Conservation (phyloP, 2,329 filamentous ascomycete species). For the Colletotrichum falcatum region DNA sequence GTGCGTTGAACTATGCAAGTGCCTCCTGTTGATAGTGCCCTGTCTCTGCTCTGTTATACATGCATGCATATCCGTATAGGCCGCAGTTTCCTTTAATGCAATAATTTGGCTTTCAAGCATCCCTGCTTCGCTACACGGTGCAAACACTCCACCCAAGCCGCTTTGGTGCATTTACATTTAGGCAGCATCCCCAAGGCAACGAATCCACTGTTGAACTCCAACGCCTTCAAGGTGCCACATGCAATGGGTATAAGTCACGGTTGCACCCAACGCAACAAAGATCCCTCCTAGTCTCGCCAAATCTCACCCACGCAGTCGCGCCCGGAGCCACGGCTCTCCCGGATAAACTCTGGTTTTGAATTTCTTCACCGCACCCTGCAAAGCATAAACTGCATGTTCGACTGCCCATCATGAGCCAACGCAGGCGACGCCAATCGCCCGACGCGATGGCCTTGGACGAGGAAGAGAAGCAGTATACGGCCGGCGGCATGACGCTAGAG, state of each 20-base stretch:
- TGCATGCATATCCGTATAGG: too few species aligned
- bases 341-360: too few species aligned
- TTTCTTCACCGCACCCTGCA: not conserved
- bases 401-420: conserved; percentile 50
- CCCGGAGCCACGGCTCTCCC: too few species aligned
- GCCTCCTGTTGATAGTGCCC: not conserved
- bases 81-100: not conserved
- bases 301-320: not conserved
- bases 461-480: conserved; percentile 64
- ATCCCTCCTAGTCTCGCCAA: too few species aligned
- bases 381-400: not conserved
- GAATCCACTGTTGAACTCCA: conserved; percentile 16
- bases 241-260: conserved; percentile 25
- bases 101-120: not conserved
- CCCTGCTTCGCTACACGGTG: not conserved
- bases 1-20: not conserved
- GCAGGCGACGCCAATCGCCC: conserved; percentile 45
- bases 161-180: conserved; percentile 15
- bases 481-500: conserved; percentile 52
- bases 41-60: not conserved
- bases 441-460: conserved; percentile 60
- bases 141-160: not conserved
- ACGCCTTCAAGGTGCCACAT: conserved; percentile 5
- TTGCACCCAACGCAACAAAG: not conserved
- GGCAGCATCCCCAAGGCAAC: conserved; percentile 41